Conservation (phyloP, 768 basidiomycete genomes). For the Neoboletus magnificus region DNA sequence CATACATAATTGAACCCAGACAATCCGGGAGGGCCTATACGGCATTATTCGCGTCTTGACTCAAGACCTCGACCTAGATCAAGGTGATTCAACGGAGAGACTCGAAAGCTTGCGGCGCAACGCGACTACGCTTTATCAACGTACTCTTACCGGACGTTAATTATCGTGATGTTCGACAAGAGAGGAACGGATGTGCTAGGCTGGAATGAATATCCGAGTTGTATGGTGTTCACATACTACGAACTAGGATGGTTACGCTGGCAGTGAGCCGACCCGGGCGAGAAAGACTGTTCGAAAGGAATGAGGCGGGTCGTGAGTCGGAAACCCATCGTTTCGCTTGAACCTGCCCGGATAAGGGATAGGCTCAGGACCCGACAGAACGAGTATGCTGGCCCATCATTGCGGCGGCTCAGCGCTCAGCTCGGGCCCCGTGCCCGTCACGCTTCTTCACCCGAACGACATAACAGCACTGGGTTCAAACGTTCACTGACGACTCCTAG, state of each 20-base stretch:
- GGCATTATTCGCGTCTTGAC: background rate
- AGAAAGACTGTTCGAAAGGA: background rate
- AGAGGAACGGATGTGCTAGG: background rate
- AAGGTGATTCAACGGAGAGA: background rate
- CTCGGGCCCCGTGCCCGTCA: background rate
- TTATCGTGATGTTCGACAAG: background rate
- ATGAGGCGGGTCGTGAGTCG: background rate
- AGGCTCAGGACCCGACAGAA: too few relatives aligned
- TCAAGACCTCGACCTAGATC: background rate
- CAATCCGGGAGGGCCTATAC: too few relatives aligned
- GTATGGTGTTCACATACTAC: background rate
- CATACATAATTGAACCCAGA: too few relatives aligned
- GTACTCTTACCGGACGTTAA: background rate
- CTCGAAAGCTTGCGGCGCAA: background rate
- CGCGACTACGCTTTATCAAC: background rate
- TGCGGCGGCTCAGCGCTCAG: too few relatives aligned
- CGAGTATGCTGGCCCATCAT: too few relatives aligned
- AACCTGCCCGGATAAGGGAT: too few relatives aligned
- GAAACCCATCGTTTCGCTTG: too few relatives aligned
- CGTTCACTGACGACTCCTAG: background rate
- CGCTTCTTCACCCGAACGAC: too few relatives aligned
- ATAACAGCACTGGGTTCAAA: background rate
- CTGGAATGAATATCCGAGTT: background rate
- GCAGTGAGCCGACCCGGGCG: background rate
- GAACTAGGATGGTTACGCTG: background rate